Conservation (phyloP, 106 monocot genomes). For the Hemerocallis citrina region DNA sequence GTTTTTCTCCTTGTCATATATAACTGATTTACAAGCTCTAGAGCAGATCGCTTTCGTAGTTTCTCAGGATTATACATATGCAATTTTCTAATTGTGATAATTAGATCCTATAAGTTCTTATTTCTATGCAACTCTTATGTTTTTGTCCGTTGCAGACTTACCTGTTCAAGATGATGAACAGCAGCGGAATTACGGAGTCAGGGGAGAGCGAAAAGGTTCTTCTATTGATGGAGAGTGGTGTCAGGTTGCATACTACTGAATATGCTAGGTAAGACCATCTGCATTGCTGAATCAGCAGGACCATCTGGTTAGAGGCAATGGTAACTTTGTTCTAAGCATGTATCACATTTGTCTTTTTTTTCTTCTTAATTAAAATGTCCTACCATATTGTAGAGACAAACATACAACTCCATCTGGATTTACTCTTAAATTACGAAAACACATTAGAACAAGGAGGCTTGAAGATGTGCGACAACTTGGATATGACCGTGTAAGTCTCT, state of each 20-base stretch:
- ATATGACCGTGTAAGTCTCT: conserved; percentile 75
- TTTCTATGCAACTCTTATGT: neutral
- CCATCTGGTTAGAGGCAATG: neutral
- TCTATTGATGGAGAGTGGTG: conserved; percentile 90
- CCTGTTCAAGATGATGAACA: conserved; percentile 97
- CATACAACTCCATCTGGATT: conserved; percentile 95
- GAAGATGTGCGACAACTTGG: conserved; percentile 98
- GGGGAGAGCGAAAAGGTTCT: conserved; percentile 98
- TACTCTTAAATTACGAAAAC: conserved; percentile 90
- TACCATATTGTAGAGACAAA: conserved; percentile 58
- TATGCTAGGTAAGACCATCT: conserved; percentile 54
- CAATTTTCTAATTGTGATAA: too few species aligned
- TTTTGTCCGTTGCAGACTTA: conserved; percentile 50
- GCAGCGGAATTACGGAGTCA: conserved; percentile 93
- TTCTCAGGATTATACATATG: too few species aligned
- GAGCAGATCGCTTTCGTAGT: too few species aligned
- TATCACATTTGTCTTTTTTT: neutral
- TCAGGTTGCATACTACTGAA: conserved; percentile 87
- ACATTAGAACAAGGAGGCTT: conserved; percentile 85
- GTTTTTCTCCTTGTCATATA: too few species aligned
- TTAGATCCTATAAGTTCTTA: too few species aligned
- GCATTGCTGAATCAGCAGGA: too few species aligned
- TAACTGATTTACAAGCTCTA: too few species aligned
- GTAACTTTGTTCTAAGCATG: neutral
- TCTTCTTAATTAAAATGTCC: neutral